Evolutionary conservation across 768 basidiomycete species (phyloP).

Genomic region (Tulasnella sp.): DNA sequence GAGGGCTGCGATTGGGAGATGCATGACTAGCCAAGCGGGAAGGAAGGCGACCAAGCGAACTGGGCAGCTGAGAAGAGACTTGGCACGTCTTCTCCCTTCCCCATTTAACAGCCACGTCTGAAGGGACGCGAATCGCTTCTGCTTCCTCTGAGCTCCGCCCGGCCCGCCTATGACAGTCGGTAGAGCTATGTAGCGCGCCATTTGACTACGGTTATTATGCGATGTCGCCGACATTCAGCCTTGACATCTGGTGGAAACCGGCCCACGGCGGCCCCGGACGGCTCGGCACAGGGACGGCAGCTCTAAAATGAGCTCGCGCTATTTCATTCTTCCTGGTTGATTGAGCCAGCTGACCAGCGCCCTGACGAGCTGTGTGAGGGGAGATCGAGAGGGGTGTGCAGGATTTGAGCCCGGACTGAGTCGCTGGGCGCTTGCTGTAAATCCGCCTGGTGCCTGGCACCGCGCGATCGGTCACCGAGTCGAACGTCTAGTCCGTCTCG

Average conservation of each 20-base stretch:
- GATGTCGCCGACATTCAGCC: constrained; percentile 18
- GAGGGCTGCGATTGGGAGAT: constrained; percentile 27
- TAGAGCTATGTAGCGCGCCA: background rate
- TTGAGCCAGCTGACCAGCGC: constrained; percentile 1
- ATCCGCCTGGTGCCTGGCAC: background rate
- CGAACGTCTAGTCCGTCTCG: background rate
- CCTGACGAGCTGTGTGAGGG: background rate
- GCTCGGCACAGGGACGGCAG: background rate
- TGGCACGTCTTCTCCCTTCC: constrained; percentile 5
- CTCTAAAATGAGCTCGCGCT: too few relatives aligned
- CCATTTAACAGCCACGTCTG: constrained; percentile 22
- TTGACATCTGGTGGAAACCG: background rate
- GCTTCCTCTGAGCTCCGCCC: constrained; percentile 17
- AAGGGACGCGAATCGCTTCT: constrained; percentile 7
- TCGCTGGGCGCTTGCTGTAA: background rate
- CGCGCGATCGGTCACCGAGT: background rate
- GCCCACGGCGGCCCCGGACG: background rate
- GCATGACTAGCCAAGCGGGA: constrained; percentile 12
- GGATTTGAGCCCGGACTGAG: background rate
- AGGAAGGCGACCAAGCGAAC: constrained; percentile 5
- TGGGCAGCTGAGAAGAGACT: constrained; percentile 27
- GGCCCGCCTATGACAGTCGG: constrained; percentile 15
- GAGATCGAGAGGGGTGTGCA: background rate
- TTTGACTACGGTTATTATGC: constrained; percentile 6
- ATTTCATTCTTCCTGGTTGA: background rate